phyloP scores from a whole-genome alignment of 2,329 filamentous ascomycete species.

The Scortechinia acanthostroma region DNA sequence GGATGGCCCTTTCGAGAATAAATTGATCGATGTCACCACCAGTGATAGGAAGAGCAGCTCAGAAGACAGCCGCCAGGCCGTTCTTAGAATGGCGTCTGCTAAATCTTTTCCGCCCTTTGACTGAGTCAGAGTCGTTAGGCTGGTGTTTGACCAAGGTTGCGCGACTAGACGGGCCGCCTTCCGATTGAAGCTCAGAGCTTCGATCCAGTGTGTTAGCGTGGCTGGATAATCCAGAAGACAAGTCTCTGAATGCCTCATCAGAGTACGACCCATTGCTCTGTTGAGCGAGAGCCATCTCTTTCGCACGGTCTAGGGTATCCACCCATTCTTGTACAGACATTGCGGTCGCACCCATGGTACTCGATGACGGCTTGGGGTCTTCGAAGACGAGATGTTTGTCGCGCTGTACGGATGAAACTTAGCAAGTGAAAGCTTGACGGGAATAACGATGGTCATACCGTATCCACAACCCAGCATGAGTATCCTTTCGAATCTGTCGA shows the following conservation, averaged over 20 bases:
- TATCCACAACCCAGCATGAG: conserved; percentile 84
- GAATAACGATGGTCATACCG: conserved; percentile 51
- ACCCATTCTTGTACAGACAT: conserved; percentile 84
- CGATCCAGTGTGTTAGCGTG: conserved; percentile 68
- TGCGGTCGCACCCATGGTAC: conserved; percentile 52
- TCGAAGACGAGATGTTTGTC: conserved; percentile 92
- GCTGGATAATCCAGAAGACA: conserved; percentile 71
- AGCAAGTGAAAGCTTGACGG: not conserved
- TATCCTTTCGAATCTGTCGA: conserved; percentile 82
- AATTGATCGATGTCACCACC: no score
- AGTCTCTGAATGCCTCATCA: conserved; percentile 61
- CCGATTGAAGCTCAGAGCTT: conserved; percentile 40
- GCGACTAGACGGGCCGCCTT: conserved; percentile 39
- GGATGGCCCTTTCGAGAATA: no score
- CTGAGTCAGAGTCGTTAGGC: conserved; percentile 19
- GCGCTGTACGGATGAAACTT: conserved; percentile 38
- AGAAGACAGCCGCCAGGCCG: conserved; percentile 85
- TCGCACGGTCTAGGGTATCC: conserved; percentile 77
- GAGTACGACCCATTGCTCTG: conserved; percentile 39
- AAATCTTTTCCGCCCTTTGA: conserved; percentile 62
- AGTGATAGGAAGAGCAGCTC: not conserved
- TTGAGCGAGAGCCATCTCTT: conserved; percentile 75
- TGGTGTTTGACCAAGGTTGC: conserved; percentile 28
- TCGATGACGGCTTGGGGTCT: conserved; percentile 68
- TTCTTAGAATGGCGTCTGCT: conserved; percentile 92